Conservation (phyloP, 2,329 filamentous ascomycete genomes). For the Exophiala sp. region DNA sequence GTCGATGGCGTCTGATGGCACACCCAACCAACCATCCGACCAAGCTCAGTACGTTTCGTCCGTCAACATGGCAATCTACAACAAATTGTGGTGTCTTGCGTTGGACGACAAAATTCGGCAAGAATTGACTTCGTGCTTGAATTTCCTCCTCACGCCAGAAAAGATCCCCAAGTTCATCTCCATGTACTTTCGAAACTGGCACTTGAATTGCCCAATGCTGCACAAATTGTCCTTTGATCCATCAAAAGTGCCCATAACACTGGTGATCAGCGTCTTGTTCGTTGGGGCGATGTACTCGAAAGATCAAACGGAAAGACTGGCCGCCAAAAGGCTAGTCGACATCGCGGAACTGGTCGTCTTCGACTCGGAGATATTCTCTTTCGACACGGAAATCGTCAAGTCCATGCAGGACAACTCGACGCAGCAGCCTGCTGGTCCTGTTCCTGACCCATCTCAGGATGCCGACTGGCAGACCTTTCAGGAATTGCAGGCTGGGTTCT, state of each 20-base stretch:
- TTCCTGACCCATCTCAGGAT: conserved; percentile 20
- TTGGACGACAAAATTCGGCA: conserved; percentile 38
- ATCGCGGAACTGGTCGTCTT: conserved; percentile 44
- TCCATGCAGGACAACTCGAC: conserved; percentile 30
- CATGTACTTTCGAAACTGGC: conserved; percentile 46
- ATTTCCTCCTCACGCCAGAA: conserved; percentile 40
- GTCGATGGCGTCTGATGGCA: conserved; percentile 9
- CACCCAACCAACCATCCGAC: conserved; percentile 7
- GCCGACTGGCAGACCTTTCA: conserved; percentile 38
- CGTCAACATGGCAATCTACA: conserved; percentile 40
- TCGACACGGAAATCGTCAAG: conserved; percentile 39
- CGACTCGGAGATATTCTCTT: conserved; percentile 41
- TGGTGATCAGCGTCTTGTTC: conserved; percentile 41
- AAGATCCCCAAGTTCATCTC: conserved; percentile 41
- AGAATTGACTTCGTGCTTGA: conserved; percentile 38
- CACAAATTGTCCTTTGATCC: conserved; percentile 42
- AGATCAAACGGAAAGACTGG: conserved; percentile 36
- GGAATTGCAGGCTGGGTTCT: conserved; percentile 42
- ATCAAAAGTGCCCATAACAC: conserved; percentile 34
- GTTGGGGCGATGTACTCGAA: conserved; percentile 47
- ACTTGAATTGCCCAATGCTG: conserved; percentile 44
- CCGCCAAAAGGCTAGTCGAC: conserved; percentile 41
- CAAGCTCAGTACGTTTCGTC: conserved; percentile 34
- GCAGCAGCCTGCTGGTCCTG: not conserved
- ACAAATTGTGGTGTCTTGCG: conserved; percentile 38